Base-by-base conservation (phyloP, 164 flowering plant species). In the Vitis labrusca region DNA sequence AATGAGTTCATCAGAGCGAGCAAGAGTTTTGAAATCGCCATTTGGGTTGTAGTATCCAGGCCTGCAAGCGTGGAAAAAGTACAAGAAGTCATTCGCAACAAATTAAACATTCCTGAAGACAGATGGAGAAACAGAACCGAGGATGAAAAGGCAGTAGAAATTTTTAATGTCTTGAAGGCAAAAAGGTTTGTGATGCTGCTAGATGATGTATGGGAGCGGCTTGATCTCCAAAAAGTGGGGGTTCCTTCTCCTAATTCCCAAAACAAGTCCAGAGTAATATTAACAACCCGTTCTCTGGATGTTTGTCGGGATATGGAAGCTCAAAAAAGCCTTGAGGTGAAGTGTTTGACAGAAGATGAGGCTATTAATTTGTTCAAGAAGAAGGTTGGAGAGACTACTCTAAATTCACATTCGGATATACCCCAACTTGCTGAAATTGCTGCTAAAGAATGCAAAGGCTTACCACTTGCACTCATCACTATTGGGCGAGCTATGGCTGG, bases 21-120 rank as follows among this genome's bases (percentile, higher is more conserved):
- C 11, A n/a, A 50, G 50, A 23, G 8, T 11, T 73, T 61, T 32
- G 59, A 73, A 14, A n/a, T 32, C 0, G 71, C 68, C 15, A 62
- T 73, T 14, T 73, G 72, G 76, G 55, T 56, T 12, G 67, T 29
- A 49, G 72, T 62, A 16, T 68, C 76, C 32, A 67, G 30, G 44
- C 47, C 48, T 1, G 16, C 44, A 10, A 63, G 27, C 2, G 0
- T 30, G 5, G 64, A 13, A 48, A 68, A 48, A 19, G 50, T 74
- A 50, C 77, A 68, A 52, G 53, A 63, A 10, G 72, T 7, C 10
- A 64, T 68, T 12, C 1, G 63, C 1, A 37, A 58, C 1, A 63
- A 64, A 9, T 32, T 74, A 13, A 10, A 37, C 3, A 32, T 74
- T 11, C 12, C 47, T 8, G 65, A 50, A 16, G 19, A 49, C 0